Base-by-base conservation (phyloP, 2,329 filamentous ascomycete genomes). In the Reticulascus tulasneorum region DNA sequence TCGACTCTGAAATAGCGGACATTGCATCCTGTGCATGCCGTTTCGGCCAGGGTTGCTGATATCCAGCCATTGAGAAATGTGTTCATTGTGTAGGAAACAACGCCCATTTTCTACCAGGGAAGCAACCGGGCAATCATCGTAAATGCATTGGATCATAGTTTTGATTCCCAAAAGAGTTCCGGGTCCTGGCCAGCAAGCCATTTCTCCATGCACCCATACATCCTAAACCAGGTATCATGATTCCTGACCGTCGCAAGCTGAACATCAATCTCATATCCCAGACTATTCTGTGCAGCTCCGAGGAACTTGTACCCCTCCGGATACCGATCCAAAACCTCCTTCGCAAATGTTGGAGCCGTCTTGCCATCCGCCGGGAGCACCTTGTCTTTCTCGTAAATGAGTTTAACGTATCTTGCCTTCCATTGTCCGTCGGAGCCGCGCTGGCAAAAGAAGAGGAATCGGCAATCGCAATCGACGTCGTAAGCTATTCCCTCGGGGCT, bases 351-450 rank as follows among this genome's bases (percentile, higher is more conserved):
- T 0, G 68, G 68, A 12, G 53, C 54, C 6, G 51, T 51, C 44
- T 47, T 52, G 23, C 69, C 67, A 44, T 71, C 62, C 23, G 64
- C 62, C 5, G 67, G 58, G 4, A 71, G 58, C 20, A 72, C 50
- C 55, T 68, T 71, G 55, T 72, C 68, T 53, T 71, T 70, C 42
- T 70, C 68, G 49, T 70, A 69, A 44, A 69, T 60, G 33, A 71
- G 55, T 55, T 71, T 71, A 53, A 69, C 65, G 42, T 63, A 69
- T 32, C 57, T 56, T 30, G 64, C 54, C 47, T 60, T 63, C 66
- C 66, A 69, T 15, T 18, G 22, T 10, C 15, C 15, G 8, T 13
- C 18, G 12, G 8, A 29, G 8, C 39, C 32, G 13, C 38, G 19
- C 38, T 61, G 52, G 49, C 59, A 66, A 49, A 71, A 71, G 56